Evolutionary conservation across 768 basidiomycete species (phyloP).

Genomic region (Hygrocybe coccinea): DNA sequence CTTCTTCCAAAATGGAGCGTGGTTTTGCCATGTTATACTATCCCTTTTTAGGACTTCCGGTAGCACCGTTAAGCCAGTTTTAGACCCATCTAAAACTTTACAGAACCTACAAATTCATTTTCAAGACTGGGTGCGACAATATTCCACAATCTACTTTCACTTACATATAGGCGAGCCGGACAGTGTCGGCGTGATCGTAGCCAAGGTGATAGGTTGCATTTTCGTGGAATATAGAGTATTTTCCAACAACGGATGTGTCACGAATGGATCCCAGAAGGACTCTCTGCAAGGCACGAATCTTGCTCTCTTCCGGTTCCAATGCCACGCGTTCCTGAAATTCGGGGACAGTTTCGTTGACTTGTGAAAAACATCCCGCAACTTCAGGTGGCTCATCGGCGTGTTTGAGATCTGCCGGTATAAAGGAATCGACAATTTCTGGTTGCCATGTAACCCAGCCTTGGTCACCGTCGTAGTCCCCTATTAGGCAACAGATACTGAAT

Average conservation of each 20-base stretch:
- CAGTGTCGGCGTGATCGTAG: not conserved
- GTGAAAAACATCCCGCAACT: conserved; percentile 39
- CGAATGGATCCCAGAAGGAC: not conserved
- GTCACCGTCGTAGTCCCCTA: conserved; percentile 73
- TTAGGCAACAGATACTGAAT: not conserved
- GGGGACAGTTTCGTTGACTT: conserved; percentile 41
- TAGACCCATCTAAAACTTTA: conserved; percentile 42
- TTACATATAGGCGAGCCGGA: conserved; percentile 6
- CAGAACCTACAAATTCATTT: conserved; percentile 36
- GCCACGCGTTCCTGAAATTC: conserved; percentile 1
- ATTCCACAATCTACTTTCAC: not conserved
- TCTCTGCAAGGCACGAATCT: not conserved
- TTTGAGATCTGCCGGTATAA: conserved; percentile 46
- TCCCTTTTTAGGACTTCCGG: conserved; percentile 24
- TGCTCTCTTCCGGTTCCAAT: not conserved
- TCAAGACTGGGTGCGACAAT: not conserved
- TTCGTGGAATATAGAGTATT: conserved; percentile 4
- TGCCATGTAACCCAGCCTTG: conserved; percentile 56
- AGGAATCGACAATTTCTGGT: conserved; percentile 47
- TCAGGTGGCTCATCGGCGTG: conserved; percentile 47
- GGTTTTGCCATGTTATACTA: conserved; percentile 17
- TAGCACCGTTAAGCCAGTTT: conserved; percentile 40
- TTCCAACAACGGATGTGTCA: not conserved
- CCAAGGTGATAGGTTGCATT: conserved; percentile 4
- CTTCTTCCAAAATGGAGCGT: conserved; percentile 20